Base-by-base conservation (phyloP, 2,329 filamentous ascomycete species). In the Penicillium sp. region DNA sequence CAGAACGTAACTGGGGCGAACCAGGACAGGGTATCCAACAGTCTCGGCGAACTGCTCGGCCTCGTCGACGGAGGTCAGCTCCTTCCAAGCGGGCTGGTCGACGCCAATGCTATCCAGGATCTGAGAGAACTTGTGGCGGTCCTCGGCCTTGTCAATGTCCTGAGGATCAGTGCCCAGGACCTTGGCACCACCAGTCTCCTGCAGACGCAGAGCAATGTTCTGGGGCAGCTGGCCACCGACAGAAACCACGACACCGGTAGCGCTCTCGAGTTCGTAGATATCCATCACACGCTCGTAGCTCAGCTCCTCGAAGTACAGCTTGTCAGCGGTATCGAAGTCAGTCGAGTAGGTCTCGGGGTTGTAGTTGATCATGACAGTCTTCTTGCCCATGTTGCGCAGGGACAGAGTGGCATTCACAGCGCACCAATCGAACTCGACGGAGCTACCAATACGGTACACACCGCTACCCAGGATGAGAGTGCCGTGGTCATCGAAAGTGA, bases 341-440 rank as follows among this genome's bases (percentile, higher is more conserved):
- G 91, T 96, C 44, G 66, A 75, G 49, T 81, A 82, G 0, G 89
- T 95, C 62, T 95, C 88, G 0, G 87, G 87, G 61, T 93, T 91
- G 61, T 82, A 86, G 72, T 97, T 97, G 64, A 98, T 93, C 88
- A 97, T 95, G 47, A 95, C 83, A 24, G 93, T 97, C 83, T 96
- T 96, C 77, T 95, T 86, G 58, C 89, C 90, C 77, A 95, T 88
- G 51, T 85, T 77, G 61, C 84, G 82, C 53, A 97, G 78, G 34
- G 89, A 87, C 52, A 88, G 79, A 9, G 89, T 90, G 54, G 89
- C 87, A 63, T 89, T 93, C 51, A 96, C 89, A 54, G 90, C 89
- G 68, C 91, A 97, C 91, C 91, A 97, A 72, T 98, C 91, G 66
- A 98, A 98, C 72, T 98, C 93, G 42, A 98, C 93, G 6, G 90